Conservation (phyloP, 495 filamentous ascomycete species). For the Aspergillus baeticus region DNA sequence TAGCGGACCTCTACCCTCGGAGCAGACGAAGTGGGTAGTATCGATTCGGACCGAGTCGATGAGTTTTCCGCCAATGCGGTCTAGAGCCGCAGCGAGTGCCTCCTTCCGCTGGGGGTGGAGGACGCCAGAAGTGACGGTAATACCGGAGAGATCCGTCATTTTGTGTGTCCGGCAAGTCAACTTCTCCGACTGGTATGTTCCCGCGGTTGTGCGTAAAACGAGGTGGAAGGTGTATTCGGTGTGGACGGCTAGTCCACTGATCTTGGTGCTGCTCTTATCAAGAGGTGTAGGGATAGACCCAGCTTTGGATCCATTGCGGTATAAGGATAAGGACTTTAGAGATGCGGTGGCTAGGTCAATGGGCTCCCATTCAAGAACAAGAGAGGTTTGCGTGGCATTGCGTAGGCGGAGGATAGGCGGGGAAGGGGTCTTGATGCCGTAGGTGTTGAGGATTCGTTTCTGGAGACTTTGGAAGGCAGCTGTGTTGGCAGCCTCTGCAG, state of each 20-base stretch:
- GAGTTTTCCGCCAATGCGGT: conserved; percentile 89
- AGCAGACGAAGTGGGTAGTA: conserved; percentile 98
- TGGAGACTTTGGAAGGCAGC: conserved; percentile 79
- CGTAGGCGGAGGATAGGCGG: conserved; percentile 82
- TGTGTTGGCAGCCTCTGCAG: conserved; percentile 70
- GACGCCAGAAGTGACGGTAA: conserved; percentile 91
- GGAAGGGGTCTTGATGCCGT: conserved; percentile 76
- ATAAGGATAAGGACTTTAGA: conserved; percentile 81
- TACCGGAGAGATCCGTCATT: conserved; percentile 96
- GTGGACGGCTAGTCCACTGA: conserved; percentile 92
- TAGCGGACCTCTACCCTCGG: conserved; percentile 81
- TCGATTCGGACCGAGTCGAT: conserved; percentile 92
- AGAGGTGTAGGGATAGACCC: conserved; percentile 86
- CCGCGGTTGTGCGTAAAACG: conserved; percentile 86
- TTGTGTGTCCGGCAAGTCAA: conserved; percentile 90
- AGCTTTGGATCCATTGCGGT: conserved; percentile 93
- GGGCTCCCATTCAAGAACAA: conserved; percentile 97
- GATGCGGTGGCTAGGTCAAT: conserved; percentile 91
- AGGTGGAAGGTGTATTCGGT: conserved; percentile 95
- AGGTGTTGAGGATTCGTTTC: conserved; percentile 79
- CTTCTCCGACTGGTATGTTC: conserved; percentile 79
- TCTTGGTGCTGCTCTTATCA: conserved; percentile 89
- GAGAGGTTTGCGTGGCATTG: conserved; percentile 94
- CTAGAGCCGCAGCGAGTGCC: conserved; percentile 67
- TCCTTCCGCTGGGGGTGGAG: conserved; percentile 75